phyloP scores from a whole-genome alignment of 352 stramenopile species.

The Phytophthora sansomeana region DNA sequence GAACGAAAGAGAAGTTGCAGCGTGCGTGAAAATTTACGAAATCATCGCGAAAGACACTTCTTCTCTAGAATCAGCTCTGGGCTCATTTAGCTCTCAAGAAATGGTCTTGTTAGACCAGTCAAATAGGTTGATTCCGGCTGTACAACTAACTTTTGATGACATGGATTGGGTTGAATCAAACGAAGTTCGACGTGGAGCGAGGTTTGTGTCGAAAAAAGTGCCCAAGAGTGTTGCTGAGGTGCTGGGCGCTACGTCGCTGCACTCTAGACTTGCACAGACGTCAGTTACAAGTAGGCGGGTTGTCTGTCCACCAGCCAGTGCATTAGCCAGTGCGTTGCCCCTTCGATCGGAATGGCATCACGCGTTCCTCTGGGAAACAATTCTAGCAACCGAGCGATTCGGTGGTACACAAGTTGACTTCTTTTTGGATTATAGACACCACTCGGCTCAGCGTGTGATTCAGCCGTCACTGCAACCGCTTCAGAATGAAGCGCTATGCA shows the following conservation, averaged over 20 bases:
- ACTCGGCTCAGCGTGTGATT: constrained; percentile 72
- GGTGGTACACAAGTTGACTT: constrained; percentile 68
- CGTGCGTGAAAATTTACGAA: constrained; percentile 61
- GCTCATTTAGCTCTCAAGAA: constrained; percentile 42
- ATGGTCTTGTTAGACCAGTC: constrained; percentile 52
- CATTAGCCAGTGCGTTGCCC: constrained; percentile 56
- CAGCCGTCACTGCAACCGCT: constrained; percentile 76
- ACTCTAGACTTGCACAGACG: constrained; percentile 68
- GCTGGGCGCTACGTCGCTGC: constrained; percentile 68
- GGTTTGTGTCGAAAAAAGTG: constrained; percentile 65
- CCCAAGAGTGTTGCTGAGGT: constrained; percentile 49
- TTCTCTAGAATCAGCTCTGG: constrained; percentile 32
- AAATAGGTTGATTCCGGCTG: constrained; percentile 43
- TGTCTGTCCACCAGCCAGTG: constrained; percentile 45
- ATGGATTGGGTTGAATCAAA: constrained; percentile 82
- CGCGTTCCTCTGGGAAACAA: constrained; percentile 64
- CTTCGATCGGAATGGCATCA: constrained; percentile 46
- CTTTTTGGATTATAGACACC: constrained; percentile 72
- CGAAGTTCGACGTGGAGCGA: constrained; percentile 53
- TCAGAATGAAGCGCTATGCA: constrained; percentile 72
- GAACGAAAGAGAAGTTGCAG: constrained; percentile 33
- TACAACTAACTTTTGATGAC: constrained; percentile 67
- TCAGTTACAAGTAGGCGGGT: constrained; percentile 62
- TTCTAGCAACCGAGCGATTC: constrained; percentile 62
- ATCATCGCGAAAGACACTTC: constrained; percentile 45